Conservation (phyloP, 2,329 filamentous ascomycete species). For the Arachnomyces sp. region DNA sequence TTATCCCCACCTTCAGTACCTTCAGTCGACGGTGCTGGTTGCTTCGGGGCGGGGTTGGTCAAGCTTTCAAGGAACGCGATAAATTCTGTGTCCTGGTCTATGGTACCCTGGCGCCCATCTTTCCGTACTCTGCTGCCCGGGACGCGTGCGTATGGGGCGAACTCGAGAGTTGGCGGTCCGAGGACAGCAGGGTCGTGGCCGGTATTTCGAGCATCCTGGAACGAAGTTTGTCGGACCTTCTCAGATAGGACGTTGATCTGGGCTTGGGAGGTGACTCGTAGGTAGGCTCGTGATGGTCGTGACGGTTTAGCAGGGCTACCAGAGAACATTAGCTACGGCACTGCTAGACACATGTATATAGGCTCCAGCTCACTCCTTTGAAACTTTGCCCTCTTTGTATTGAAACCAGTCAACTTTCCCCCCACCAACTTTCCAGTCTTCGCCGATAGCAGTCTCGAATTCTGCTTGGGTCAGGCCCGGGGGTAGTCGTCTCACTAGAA, state of each 20-base stretch:
- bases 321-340: constrained; percentile 1
- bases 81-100: constrained; percentile 93
- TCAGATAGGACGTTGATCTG: constrained; percentile 61
- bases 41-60: constrained; percentile 60
- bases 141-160: constrained; percentile 73
- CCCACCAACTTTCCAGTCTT: constrained; percentile 70
- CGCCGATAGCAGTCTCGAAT: constrained; percentile 62
- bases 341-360: constrained; percentile 9
- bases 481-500: constrained; percentile 74
- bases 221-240: constrained; percentile 57
- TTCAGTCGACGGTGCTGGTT: constrained; percentile 40
- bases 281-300: constrained; percentile 67
- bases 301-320: constrained; percentile 75
- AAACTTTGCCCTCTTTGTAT: constrained; percentile 67
- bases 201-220: constrained; percentile 75
- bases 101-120: constrained; percentile 84
- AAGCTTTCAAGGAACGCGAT: constrained; percentile 84
- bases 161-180: constrained; percentile 71
- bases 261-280: constrained; percentile 67
- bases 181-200: constrained; percentile 63
- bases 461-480: constrained; percentile 76
- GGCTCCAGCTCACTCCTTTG: constrained; percentile 66
- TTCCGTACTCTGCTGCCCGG: constrained; percentile 65
- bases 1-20: constrained; percentile 42
- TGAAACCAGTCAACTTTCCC: constrained; percentile 79